phyloP scores from a whole-genome alignment of 805 yeast genomes.

The Candida cerambycidarum region DNA sequence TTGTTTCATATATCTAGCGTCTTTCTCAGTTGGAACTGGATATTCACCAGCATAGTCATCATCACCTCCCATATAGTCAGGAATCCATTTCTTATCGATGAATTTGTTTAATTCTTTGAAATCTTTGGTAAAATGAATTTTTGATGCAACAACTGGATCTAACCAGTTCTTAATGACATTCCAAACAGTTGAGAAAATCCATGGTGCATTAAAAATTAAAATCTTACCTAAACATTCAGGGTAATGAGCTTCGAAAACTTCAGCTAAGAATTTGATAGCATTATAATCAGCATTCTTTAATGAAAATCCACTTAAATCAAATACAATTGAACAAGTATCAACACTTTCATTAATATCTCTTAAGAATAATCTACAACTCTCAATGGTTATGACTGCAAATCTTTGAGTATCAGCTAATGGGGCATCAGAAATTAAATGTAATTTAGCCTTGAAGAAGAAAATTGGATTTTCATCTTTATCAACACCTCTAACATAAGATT shows the following conservation, averaged over 20 bases:
- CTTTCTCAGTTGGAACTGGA: constrained; percentile 64
- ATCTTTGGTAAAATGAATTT: constrained; percentile 78
- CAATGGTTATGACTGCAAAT: constrained; percentile 75
- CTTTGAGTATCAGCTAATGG: constrained; percentile 69
- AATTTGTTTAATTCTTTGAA: constrained; percentile 63
- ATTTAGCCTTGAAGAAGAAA: constrained; percentile 74
- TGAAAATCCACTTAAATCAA: constrained; percentile 84
- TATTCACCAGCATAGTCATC: constrained; percentile 60
- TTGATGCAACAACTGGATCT: constrained; percentile 94
- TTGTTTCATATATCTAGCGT: constrained; percentile 35
- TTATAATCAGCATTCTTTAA: constrained; percentile 91
- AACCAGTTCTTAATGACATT: constrained; percentile 88
- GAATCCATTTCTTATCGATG: constrained; percentile 61
- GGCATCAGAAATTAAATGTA: constrained; percentile 57
- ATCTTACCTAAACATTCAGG: constrained; percentile 89
- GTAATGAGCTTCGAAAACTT: constrained; percentile 92
- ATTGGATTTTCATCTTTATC: constrained; percentile 78
- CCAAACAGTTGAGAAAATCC: constrained; percentile 97
- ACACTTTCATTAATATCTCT: constrained; percentile 57
- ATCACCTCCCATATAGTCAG: constrained; percentile 74
- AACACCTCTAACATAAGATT: constrained; percentile 71
- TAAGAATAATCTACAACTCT: constrained; percentile 73
- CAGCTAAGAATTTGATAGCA: constrained; percentile 85
- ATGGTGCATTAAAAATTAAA: constrained; percentile 91
- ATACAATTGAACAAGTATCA: constrained; percentile 66